Evolutionary conservation across 139 green algal genomes (phyloP), one percentile per base, ranked within the genome.

Genomic region (Edaphochlamys debaryana): DNA sequence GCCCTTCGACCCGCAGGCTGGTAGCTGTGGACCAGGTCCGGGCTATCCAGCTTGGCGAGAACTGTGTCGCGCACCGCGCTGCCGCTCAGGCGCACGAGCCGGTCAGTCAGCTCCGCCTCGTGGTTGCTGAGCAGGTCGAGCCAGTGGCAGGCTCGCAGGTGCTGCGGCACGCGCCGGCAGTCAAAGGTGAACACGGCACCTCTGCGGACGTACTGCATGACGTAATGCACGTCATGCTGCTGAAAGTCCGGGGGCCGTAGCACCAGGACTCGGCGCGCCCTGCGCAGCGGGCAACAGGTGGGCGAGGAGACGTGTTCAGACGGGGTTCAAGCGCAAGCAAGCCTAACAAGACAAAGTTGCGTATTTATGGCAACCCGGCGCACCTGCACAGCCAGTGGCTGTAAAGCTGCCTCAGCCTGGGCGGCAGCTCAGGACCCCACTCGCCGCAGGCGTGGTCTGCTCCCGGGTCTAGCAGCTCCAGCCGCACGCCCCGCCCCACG

Each of bases 41-140:
- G 42, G 1, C 52, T 29, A 69, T 93, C 91, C 67, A 93, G 72
- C 76, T 92, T 93, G 69, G 79, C 36, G 13, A 94, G 80, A 3
- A 93, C 54, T 0, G 0, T 64, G 41, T 48, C 29, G 30, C 0
- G 19, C 27, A 74, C 23, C 4, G 84, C 20, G 4, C 19, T 71
- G 5, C 63, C 41, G 3, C 56, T 2, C 8, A 81, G 25, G 4
- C 91, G 80, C 77, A 92, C 67, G 45, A 88, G 81, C 70, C 81
- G 82, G 30, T 89, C 82, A 0, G 52, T 70, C 6, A 89, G 72
- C 63, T 54, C 45, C 22, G 78, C 15, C 86, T 62, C 54, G 56
- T 25, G 56, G 45, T 9, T 9, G 8, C 4, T 3, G 2, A 73
- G 40, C 48, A 88, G 48, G 17, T 67, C 41, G 7, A 38, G 64